Evolutionary conservation across 495 filamentous ascomycete genomes (phyloP).

Genomic region (Evansstolkia leycettana): DNA sequence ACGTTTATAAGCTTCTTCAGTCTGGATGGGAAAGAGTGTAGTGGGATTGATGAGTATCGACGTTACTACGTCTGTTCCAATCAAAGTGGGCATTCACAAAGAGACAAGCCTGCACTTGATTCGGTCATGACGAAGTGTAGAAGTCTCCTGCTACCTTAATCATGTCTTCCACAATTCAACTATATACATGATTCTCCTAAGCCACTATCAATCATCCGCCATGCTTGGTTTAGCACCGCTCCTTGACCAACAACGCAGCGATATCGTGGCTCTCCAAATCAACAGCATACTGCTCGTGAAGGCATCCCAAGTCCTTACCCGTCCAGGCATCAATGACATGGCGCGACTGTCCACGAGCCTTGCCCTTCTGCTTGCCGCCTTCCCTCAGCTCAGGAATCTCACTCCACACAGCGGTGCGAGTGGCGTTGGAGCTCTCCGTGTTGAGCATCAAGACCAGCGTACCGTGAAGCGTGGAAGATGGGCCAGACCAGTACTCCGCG

Average conservation of each 20-base stretch:
- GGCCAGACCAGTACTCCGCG: constrained; percentile 50
- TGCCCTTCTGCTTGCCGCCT: constrained; percentile 4
- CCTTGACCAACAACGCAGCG: constrained; percentile 29
- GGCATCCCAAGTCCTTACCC: constrained; percentile 35
- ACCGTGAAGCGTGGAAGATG: constrained; percentile 27
- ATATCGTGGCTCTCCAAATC: constrained; percentile 37
- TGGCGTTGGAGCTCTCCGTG: constrained; percentile 20
- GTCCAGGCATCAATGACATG: constrained; percentile 43
- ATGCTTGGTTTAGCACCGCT: constrained; percentile 18
- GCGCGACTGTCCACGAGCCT: constrained; percentile 18
- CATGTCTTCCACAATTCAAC: too few relatives aligned
- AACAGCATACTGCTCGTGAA: constrained; percentile 19
- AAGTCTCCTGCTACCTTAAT: too few relatives aligned
- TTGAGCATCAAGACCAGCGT: constrained; percentile 45
- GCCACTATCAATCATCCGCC: too few relatives aligned
- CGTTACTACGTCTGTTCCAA: too few relatives aligned
- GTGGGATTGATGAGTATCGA: too few relatives aligned
- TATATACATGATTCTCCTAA: too few relatives aligned
- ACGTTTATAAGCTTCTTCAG: too few relatives aligned
- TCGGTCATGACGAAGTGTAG: too few relatives aligned
- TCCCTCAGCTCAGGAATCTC: constrained; percentile 41
- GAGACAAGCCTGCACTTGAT: too few relatives aligned
- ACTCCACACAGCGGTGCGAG: constrained; percentile 32
- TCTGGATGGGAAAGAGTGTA: too few relatives aligned
- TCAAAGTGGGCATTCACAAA: too few relatives aligned